Evolutionary conservation across 345 rosid species (phyloP), one percentile per base, ranked within the genome.

Genomic region (Brassica nigra): DNA sequence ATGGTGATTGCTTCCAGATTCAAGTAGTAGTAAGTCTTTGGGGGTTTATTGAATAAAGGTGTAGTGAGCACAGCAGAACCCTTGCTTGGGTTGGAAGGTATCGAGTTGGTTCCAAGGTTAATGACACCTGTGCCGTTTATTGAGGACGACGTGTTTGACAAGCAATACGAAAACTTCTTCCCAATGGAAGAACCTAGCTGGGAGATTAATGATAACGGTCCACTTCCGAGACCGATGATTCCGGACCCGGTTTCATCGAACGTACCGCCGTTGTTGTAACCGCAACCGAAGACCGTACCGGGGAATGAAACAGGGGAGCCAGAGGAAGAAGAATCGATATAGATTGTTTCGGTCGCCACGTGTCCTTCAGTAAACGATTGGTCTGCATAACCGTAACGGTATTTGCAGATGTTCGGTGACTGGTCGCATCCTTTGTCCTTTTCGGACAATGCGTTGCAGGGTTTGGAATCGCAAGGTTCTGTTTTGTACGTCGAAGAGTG

Each of bases 151-250:
- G 74, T 33, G 64, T 86, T 87, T 0, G 90, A 84, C 76, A 92
- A 79, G 74, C 92, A 88, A 67, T 90, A 89, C 0, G 95, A 87
- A 69, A 92, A 90, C 39, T 72, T 88, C 10, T 85, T 82, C 4
- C 79, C 77, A 14, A 85, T 79, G 0, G 82, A 47, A 3, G 78
- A 12, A 2, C 86, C 76, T 5, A 88, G 15, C 37, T 91, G 97
- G 1, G 88, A 80, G 10, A 86, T 15, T 3, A 92, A 30, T 0
- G 94, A 92, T 34, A 89, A 81, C 2, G 86, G 66, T 16, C 92
- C 90, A 0, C 90, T 86, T 1, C 93, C 90, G 0, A 92, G 91
- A 2, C 94, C 97, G 12, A 89, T 33, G n/a, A 90, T 86, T 2
- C 92, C 92, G 0, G 92, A 83, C 4, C 92, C 94, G 1, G 20